These are phyloP conservation scores for Pilaira anomala DNA, from an alignment of 192 early-diverging fungal genomes.

Conservation along the genomic window DNA sequence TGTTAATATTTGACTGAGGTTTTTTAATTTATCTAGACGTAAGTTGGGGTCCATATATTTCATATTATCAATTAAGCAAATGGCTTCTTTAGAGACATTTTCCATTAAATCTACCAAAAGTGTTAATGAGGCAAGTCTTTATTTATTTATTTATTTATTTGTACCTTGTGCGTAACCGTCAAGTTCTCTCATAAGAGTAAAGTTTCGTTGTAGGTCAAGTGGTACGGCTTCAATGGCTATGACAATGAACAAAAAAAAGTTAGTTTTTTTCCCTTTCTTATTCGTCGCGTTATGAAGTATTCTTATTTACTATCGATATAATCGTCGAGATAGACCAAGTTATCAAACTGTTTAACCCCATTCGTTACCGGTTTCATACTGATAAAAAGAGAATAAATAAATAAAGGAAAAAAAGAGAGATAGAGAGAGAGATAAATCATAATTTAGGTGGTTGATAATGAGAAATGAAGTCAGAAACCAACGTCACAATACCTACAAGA, in stretches of 20 bases:
- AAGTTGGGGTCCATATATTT: constrained; percentile 53
- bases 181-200: constrained; percentile 92
- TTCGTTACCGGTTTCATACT: constrained; percentile 22
- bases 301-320: constrained; percentile 82
- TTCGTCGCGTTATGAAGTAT: background rate
- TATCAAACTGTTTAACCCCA: constrained; percentile 39
- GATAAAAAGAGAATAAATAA: background rate
- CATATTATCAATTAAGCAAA: constrained; percentile 67
- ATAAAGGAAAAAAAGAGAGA: constrained; percentile 6
- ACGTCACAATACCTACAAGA: too few species aligned
- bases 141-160: background rate
- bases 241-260: constrained; percentile 19
- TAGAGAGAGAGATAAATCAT: too few species aligned
- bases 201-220: constrained; percentile 77
- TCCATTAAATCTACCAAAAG: constrained; percentile 64
- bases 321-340: constrained; percentile 75
- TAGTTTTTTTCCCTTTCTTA: constrained; percentile 22
- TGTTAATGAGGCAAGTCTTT: background rate
- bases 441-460: too few species aligned
- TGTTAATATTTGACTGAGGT: constrained; percentile 56
- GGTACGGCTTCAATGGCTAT: constrained; percentile 74
- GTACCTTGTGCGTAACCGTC: constrained; percentile 72
- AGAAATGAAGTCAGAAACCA: too few species aligned
- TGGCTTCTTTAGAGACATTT: constrained; percentile 61
- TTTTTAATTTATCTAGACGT: constrained; percentile 50